Evolutionary conservation across 2,329 filamentous ascomycete species (phyloP).

Genomic region (Davidsoniella eucalypti): DNA sequence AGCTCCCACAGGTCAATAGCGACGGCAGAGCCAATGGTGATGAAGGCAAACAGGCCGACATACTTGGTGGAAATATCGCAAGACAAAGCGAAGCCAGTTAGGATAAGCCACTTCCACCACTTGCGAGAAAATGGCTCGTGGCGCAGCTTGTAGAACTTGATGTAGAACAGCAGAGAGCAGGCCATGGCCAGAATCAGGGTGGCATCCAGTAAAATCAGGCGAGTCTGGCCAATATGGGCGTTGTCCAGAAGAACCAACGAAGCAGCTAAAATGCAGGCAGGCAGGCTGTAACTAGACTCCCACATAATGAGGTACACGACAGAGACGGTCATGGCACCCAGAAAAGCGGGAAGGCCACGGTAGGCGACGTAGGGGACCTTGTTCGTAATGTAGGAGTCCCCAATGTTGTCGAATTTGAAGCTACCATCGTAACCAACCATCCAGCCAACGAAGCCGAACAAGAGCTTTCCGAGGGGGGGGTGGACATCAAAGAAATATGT

Average conservation of each 20-base stretch:
- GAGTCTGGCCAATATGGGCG: constrained; percentile 90
- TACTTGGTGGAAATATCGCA: constrained; percentile 99
- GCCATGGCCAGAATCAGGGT: constrained; percentile 94
- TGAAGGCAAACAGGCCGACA: constrained; percentile 88
- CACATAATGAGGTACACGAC: constrained; percentile 96
- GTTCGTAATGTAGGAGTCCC: constrained; percentile 93
- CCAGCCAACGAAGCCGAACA: constrained; percentile 96
- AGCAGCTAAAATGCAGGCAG: constrained; percentile 75
- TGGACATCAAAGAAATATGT: constrained; percentile 99
- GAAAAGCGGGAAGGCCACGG: constrained; percentile 77
- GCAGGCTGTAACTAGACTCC: constrained; percentile 95
- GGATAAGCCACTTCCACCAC: constrained; percentile 98
- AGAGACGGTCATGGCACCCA: constrained; percentile 87
- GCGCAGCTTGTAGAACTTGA: constrained; percentile 93
- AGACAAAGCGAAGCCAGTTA: constrained; percentile 86
- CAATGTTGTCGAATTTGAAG: constrained; percentile 98
- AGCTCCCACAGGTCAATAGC: constrained; percentile 90
- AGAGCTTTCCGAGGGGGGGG: constrained; percentile 91
- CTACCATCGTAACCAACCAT: constrained; percentile 91
- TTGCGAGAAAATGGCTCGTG: constrained; percentile 81
- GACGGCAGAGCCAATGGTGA: constrained; percentile 90
- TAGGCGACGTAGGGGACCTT: constrained; percentile 96
- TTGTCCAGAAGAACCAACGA: constrained; percentile 89
- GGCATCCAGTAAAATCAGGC: constrained; percentile 85
- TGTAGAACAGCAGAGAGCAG: constrained; percentile 80